phyloP scores from a whole-genome alignment of 2,329 filamentous ascomycete genomes.

The Arthrinium phaeospermum region DNA sequence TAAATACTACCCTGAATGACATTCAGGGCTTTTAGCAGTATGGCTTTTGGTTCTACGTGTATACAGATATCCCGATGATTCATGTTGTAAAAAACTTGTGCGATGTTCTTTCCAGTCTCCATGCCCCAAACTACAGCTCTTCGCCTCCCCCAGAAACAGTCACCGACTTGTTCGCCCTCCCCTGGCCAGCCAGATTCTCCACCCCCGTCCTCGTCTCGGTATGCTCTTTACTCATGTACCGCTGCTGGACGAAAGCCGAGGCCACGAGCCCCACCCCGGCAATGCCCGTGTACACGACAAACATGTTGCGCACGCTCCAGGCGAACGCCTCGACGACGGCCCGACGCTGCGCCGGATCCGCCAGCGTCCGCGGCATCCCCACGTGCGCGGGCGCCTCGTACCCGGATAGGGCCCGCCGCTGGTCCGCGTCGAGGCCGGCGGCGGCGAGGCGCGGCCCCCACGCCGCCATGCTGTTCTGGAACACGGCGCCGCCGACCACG shows the following conservation, averaged over 20 bases:
- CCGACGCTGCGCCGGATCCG: conserved; percentile 41
- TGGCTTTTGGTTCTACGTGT: too few species aligned
- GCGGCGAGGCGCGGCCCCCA: conserved; percentile 27
- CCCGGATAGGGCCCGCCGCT: conserved; percentile 45
- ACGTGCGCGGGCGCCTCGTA: conserved; percentile 53
- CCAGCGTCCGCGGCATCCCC: conserved; percentile 45
- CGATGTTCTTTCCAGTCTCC: neutral
- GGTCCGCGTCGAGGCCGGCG: conserved; percentile 29
- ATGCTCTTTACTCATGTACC: conserved; percentile 53
- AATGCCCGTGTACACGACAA: conserved; percentile 51
- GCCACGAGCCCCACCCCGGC: conserved; percentile 47
- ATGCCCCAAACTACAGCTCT: neutral
- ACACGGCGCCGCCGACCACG: conserved; percentile 70
- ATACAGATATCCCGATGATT: too few species aligned
- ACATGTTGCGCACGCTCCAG: conserved; percentile 54
- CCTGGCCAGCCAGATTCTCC: conserved; percentile 31
- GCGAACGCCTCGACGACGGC: conserved; percentile 54
- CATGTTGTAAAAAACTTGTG: too few species aligned
- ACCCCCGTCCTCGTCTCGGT: conserved; percentile 57
- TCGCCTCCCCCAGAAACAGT: neutral
- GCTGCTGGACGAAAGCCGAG: conserved; percentile 50
- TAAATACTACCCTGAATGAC: neutral
- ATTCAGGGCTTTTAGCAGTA: neutral
- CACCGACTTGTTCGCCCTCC: neutral
- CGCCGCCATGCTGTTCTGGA: conserved; percentile 60